phyloP scores from a whole-genome alignment of 768 basidiomycete species.

The Lactifluus echinatus region DNA sequence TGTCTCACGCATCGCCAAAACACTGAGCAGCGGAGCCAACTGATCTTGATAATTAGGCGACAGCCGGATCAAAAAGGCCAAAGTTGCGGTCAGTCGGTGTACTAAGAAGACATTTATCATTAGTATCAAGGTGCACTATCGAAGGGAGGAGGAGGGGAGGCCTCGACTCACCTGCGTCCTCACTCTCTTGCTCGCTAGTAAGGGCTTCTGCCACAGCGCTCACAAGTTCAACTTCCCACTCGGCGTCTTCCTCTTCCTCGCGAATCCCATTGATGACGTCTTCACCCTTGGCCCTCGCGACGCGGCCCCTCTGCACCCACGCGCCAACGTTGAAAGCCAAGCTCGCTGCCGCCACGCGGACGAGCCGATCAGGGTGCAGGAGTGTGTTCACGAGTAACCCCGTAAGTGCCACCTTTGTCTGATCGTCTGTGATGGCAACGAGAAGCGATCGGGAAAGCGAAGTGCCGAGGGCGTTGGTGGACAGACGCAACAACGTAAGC shows the following conservation, averaged over 20 bases:
- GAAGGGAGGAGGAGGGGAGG: neutral
- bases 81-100: slow-evolving; percentile 70
- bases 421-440: slow-evolving; percentile 22
- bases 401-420: slow-evolving; percentile 35
- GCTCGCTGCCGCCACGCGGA: slow-evolving; percentile 76
- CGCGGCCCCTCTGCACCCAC: slow-evolving; percentile 52
- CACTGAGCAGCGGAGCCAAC: slow-evolving; percentile 53
- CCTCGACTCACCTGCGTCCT: slow-evolving; percentile 64
- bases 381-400: slow-evolving; percentile 55
- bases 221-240: slow-evolving; percentile 80
- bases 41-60: slow-evolving; percentile 59
- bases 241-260: slow-evolving; percentile 50
- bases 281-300: slow-evolving; percentile 34
- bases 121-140: too few relatives aligned
- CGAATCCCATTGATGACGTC: slow-evolving; percentile 25
- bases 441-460: slow-evolving; percentile 36
- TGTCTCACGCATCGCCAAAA: slow-evolving; percentile 50
- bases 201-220: slow-evolving; percentile 80
- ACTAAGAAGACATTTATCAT: slow-evolving; percentile 35
- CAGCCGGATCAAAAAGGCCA: slow-evolving; percentile 67
- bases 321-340: slow-evolving; percentile 70
- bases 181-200: slow-evolving; percentile 56
- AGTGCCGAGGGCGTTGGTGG: slow-evolving; percentile 58
- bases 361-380: slow-evolving; percentile 54
- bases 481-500: slow-evolving; percentile 57